Base-by-base conservation (phyloP, 257 asterid genomes). In the Solanum bukasovii region DNA sequence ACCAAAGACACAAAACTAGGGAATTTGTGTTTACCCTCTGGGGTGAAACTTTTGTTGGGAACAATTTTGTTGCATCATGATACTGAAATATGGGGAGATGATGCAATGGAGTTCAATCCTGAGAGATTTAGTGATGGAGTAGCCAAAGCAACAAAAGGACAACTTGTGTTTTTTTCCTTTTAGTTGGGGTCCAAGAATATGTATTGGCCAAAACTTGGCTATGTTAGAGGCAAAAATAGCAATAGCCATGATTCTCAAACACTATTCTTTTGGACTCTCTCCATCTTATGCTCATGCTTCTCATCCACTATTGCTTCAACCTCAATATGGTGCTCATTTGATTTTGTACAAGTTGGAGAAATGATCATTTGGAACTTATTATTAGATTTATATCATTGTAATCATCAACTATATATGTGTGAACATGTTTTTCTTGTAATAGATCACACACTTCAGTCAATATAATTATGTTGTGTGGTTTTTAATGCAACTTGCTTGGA, bases 51-150 rank as follows among this genome's bases (percentile, higher is more conserved):
- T 7, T 9, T 87, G 25, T n/a, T 75, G 40, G 84, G 85, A 6
- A 37, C 87, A 27, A 84, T 87, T 18, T 13, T 89, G 82, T 10
- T 89, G 59, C 89, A 89, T 10, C 89, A 87, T 65, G 91, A 89
- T 37, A 29, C 34, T 6, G 44, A 87, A 14, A 25, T 84, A 31
- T 89, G 89, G 91, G 91, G 90, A 18, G 77, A 84, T 14, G 88
- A 89, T 84, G 91, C 88, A 2, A 68, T 87, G 52, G 90, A 87
- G 37, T 89, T 89, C 87, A 89, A 89, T 13, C 91, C 91, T 5
- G 91, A 78, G 56, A 75, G 91, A 44, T 87, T 89, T 56, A 77
- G 89, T 33, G 89, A 89, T 33, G 91, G 91, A 9, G 11, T 87
- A 18, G 27, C 88, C 3, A 87, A 87, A 77, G 89, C 87, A 52